Base-by-base conservation (phyloP, 2,329 filamentous ascomycete species). In the Paecilomyces sp. region DNA sequence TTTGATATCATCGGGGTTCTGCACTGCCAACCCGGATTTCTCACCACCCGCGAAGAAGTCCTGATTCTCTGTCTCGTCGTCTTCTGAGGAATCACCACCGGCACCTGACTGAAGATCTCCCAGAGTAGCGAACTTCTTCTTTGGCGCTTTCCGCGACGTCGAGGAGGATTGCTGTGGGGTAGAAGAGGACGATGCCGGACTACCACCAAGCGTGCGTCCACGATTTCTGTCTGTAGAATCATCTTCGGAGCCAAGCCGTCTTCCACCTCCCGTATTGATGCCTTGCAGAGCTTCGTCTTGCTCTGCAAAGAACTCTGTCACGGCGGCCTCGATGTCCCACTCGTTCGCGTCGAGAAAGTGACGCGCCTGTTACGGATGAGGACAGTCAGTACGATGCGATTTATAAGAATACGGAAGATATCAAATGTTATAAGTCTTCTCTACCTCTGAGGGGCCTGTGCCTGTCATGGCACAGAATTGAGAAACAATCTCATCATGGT, bases 21-120 rank as follows among this genome's bases (percentile, higher is more conserved):
- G 83, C 59, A 88, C 85, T 6, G 85, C 85, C 28, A 88, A 75
- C n/a, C 85, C 85, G 12, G 85, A 88, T 74, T 88, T 88, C 71
- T 87, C 85, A 54, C 85, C 85, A 54, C 85, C 85, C 22, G 85
- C 81, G 68, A 86, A 88, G 63, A 87, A 78, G 69, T 88, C 84
- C 57, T 79, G 79, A 25, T 76, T 75, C 60, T 80, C 79, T 56
- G 79, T 76, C 56, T 83, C 79, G 61, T 84, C 80, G 12, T 84
- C 80, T 6, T 85, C 78, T 15, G 77, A 74, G 3, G 71, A 71
- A 56, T 76, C 70, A 12, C 64, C 77, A n/a, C 74, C 75, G 36
- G 69, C 69, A 24, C 65, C 69, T 22, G 74, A 67, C 18, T 69
- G 62, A 61, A 80, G 68, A 61, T 81, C 79, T 30, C 77, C 75